A percentile compares a stretch with the other conserved stretches of the same genome.
Conservation (phyloP, 257 asterid genomes). For the Solanum gracilifrons region DNA sequence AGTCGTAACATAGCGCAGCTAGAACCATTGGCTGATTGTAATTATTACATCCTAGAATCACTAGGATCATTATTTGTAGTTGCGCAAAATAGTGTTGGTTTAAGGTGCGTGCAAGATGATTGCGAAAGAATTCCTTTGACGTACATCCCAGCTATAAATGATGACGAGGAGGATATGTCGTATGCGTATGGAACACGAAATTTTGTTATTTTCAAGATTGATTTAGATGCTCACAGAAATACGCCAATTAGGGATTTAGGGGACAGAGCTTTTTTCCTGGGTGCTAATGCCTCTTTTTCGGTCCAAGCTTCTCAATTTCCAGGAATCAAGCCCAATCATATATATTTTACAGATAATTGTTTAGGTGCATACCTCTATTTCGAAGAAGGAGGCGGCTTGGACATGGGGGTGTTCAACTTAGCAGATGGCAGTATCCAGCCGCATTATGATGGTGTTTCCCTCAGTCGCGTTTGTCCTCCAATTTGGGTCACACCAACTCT, state of each 20-base stretch:
- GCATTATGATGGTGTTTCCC: background rate
- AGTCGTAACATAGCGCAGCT: background rate
- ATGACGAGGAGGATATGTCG: background rate
- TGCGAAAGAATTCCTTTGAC: background rate
- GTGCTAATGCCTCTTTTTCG: background rate
- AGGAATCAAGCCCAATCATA: background rate
- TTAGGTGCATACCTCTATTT: background rate
- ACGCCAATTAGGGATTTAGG: background rate
- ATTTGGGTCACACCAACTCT: background rate
- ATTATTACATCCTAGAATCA: background rate
- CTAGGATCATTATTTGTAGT: background rate
- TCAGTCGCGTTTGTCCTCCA: background rate
- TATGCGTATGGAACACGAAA: rapidly evolving
- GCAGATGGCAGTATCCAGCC: background rate
- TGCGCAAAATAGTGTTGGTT: background rate
- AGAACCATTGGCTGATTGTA: background rate
- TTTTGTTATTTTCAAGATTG: background rate
- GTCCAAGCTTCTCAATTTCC: background rate
- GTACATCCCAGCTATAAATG: background rate
- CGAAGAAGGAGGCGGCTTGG: background rate
- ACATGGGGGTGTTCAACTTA: background rate
- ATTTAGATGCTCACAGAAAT: background rate
- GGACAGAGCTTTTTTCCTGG: background rate
- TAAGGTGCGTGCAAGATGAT: background rate
- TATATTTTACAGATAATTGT: background rate